Conservation (phyloP, 768 basidiomycete species). For the Mycena metata region DNA sequence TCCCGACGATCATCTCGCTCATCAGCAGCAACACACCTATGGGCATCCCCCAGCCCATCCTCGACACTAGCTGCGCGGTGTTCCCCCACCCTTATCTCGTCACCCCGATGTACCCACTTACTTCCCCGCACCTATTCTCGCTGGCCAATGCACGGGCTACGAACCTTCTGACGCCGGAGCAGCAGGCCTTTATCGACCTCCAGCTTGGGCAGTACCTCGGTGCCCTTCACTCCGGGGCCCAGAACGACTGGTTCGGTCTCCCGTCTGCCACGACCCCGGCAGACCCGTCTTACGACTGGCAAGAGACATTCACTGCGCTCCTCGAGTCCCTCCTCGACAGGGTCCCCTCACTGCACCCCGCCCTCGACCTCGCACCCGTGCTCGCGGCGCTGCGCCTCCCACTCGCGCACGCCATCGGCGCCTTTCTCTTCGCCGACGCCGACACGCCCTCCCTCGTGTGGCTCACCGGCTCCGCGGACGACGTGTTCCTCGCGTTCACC, state of each 20-base stretch:
- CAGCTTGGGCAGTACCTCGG: slow-evolving; percentile 71
- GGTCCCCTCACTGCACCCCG: slow-evolving; percentile 47
- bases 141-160: slow-evolving; percentile 55
- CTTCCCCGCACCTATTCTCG: slow-evolving; percentile 52
- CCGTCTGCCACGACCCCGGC: slow-evolving; percentile 50
- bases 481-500: slow-evolving; percentile 63
- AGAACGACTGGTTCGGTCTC: slow-evolving; percentile 82
- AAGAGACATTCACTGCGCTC: slow-evolving; percentile 75
- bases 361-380: slow-evolving; percentile 53
- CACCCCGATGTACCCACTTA: slow-evolving; percentile 56
- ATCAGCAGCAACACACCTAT: slow-evolving; percentile 62
- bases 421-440: slow-evolving; percentile 83
- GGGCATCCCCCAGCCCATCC: slow-evolving; percentile 62
- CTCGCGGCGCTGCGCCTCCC: slow-evolving; percentile 53
- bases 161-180: slow-evolving; percentile 51
- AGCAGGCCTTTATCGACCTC: slow-evolving; percentile 66
- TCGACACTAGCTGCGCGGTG: slow-evolving; percentile 61
- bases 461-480: slow-evolving; percentile 71
- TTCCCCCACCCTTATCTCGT: slow-evolving; percentile 68
- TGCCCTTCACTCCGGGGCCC: slow-evolving; percentile 73
- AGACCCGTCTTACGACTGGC: slow-evolving; percentile 75
- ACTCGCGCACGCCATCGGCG: slow-evolving; percentile 79
- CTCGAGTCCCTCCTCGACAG: slow-evolving; percentile 70
- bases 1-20: slow-evolving; percentile 55
- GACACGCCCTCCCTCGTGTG: slow-evolving; percentile 78